Percentiles rank a stretch among this genome's conserved stretches.
Conservation (phyloP, 495 filamentous ascomycete species). For the Astrocystis sublimbata region DNA sequence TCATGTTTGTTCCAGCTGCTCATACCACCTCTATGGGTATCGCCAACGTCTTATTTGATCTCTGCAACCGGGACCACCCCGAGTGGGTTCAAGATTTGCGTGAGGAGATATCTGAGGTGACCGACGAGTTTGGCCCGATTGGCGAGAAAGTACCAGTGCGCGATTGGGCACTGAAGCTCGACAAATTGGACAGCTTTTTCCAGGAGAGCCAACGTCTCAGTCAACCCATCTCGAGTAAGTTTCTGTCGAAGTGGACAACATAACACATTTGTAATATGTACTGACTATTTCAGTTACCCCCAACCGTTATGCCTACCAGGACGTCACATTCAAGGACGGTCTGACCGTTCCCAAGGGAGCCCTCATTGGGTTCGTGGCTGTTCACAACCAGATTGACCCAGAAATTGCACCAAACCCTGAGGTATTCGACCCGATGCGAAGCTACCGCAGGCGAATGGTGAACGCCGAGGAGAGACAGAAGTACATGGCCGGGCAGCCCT, state of each 20-base stretch:
- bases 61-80: slow-evolving; percentile 1
- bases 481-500: not conserved
- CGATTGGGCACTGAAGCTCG: not conserved
- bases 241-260: not conserved
- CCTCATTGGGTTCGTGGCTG: not conserved
- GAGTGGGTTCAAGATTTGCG: not conserved
- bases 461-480: not conserved
- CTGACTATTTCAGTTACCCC: not conserved
- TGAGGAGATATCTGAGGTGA: not conserved
- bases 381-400: slow-evolving; percentile 5
- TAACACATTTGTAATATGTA: not conserved
- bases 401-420: not conserved
- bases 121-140: not conserved
- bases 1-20: slow-evolving; percentile 30
- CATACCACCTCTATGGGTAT: slow-evolving; percentile 22
- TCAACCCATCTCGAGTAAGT: slow-evolving; percentile 5
- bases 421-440: not conserved
- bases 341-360: not conserved
- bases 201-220: not conserved
- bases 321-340: slow-evolving; percentile 5
- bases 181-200: not conserved
- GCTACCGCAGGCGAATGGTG: not conserved
- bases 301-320: not conserved
- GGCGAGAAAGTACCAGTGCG: not conserved
- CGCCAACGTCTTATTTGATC: slow-evolving; percentile 8